phyloP scores from a whole-genome alignment of 306 rosid species.

The Styphnolobium japonicum region DNA sequence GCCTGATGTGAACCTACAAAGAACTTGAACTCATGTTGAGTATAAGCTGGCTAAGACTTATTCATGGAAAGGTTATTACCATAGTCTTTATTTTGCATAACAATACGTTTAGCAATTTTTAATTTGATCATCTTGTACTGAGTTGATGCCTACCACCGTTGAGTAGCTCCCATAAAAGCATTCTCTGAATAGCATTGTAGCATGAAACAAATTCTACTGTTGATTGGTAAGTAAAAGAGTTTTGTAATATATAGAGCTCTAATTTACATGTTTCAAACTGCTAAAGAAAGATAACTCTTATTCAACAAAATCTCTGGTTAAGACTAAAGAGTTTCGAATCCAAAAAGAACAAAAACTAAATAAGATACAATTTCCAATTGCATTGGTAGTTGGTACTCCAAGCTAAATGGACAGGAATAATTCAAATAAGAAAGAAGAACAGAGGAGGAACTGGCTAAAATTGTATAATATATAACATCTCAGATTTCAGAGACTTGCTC shows the following conservation, averaged over 20 bases:
- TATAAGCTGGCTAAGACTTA: too few species aligned
- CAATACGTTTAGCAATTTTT: not conserved
- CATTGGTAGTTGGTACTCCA: not conserved
- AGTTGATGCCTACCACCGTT: not conserved
- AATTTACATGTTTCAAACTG: not conserved
- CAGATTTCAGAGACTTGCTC: not conserved
- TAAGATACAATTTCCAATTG: not conserved
- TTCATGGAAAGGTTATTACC: not conserved
- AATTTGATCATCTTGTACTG: not conserved
- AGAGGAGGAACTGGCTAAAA: not conserved
- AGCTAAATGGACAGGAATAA: not conserved
- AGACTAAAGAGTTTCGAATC: not conserved
- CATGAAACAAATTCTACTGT: not conserved
- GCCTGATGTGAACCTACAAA: not conserved
- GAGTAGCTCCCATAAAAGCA: not conserved
- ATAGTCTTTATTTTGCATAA: not conserved
- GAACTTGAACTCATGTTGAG: not conserved
- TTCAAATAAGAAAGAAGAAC: not conserved
- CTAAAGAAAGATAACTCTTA: not conserved
- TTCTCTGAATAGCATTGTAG: not conserved
- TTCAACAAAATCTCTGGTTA: not conserved
- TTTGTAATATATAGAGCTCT: not conserved
- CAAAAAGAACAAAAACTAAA: not conserved
- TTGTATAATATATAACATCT: not conserved
- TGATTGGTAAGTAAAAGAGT: not conserved